Percentiles rank a stretch among this genome's conserved stretches.
phyloP scores from a whole-genome alignment of 768 basidiomycete species.

The Dioszegia aurantiaca region DNA sequence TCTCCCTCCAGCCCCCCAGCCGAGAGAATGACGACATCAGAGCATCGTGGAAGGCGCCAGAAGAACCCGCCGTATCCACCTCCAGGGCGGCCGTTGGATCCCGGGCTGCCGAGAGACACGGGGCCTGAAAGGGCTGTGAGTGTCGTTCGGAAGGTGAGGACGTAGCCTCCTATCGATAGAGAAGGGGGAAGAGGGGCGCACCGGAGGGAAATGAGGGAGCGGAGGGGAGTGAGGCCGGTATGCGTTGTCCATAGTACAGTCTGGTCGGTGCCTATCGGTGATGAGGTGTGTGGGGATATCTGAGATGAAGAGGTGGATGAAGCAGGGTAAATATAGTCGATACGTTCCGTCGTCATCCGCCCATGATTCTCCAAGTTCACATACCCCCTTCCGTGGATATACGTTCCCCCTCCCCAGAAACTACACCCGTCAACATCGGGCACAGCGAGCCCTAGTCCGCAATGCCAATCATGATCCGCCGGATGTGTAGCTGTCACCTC shows the following conservation, averaged over 20 bases:
- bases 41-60: conserved; percentile 20
- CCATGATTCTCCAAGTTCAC: conserved; percentile 19
- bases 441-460: conserved; percentile 15
- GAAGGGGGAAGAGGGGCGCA: neutral
- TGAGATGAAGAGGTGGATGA: neutral
- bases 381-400: conserved; percentile 16
- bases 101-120: conserved; percentile 19
- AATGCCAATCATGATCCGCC: conserved; percentile 22
- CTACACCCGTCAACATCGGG: conserved; percentile 20
- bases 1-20: conserved; percentile 10
- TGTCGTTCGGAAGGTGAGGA: neutral
- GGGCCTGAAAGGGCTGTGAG: conserved; percentile 8
- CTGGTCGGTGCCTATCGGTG: neutral
- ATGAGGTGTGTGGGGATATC: neutral
- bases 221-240: neutral
- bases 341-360: conserved; percentile 6
- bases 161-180: conserved; percentile 1
- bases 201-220: neutral
- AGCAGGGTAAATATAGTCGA: conserved; percentile 4
- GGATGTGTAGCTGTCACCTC: conserved; percentile 17
- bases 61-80: conserved; percentile 18
- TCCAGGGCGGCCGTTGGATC: conserved; percentile 12
- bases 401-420: conserved; percentile 22
- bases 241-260: conserved; percentile 7
- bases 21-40: conserved; percentile 11